Evolutionary conservation across 2,329 filamentous ascomycete species (phyloP).

Genomic region (Uncinocarpus reesii): DNA sequence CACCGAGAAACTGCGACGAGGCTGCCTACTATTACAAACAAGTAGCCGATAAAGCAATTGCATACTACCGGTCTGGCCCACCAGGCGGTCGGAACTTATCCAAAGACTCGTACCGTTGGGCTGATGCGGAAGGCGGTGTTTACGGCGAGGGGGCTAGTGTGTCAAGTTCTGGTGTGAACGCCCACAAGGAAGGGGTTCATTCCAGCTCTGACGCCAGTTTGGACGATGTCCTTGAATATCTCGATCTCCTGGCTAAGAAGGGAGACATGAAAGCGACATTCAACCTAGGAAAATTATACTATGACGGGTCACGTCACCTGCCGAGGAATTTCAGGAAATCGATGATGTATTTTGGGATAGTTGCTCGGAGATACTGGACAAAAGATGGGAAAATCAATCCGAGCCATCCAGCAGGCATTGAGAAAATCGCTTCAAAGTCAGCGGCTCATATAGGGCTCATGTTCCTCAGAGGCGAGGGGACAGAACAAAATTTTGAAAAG

Average conservation of each 20-base stretch:
- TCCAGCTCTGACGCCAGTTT: conserved; percentile 78
- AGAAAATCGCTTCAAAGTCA: conserved; percentile 70
- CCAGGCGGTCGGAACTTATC: conserved; percentile 74
- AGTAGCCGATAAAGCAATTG: conserved; percentile 85
- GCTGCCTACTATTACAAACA: conserved; percentile 82
- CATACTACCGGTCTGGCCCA: conserved; percentile 78
- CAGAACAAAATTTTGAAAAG: conserved; percentile 64
- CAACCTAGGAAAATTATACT: conserved; percentile 74
- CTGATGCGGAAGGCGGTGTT: conserved; percentile 81
- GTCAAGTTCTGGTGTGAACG: conserved; percentile 74
- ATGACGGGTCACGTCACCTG: conserved; percentile 70
- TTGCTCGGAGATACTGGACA: conserved; percentile 72
- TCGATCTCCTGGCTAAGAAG: conserved; percentile 81
- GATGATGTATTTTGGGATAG: conserved; percentile 68
- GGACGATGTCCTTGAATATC: conserved; percentile 88
- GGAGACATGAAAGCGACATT: conserved; percentile 81
- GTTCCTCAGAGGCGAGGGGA: conserved; percentile 78
- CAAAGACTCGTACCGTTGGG: conserved; percentile 70
- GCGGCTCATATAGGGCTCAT: conserved; percentile 82
- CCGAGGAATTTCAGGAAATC: conserved; percentile 63
- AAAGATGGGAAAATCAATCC: conserved; percentile 64
- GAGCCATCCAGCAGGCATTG: conserved; percentile 58
- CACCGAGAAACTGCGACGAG: conserved; percentile 72
- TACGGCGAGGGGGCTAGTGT: conserved; percentile 93
- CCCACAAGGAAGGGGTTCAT: conserved; percentile 59